Evolutionary conservation across 805 yeast genomes (phyloP).

Genomic region (Dipodascus geniculatus): DNA sequence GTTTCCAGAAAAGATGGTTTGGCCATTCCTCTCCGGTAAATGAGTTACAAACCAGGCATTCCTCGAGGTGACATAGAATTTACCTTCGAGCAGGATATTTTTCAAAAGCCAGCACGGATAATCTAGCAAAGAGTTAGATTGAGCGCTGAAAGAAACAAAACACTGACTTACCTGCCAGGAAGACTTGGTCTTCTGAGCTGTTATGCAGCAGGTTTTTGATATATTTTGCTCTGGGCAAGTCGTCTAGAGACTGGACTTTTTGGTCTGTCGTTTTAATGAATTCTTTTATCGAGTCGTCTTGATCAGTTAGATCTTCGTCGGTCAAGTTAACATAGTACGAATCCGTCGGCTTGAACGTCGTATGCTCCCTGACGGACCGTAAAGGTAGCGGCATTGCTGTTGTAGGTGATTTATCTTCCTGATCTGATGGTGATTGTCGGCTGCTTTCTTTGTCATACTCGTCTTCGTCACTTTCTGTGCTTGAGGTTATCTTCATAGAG

Average conservation of each 20-base stretch:
- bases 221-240: not conserved
- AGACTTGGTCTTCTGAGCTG: not conserved
- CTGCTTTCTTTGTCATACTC: not conserved
- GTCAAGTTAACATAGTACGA: not conserved
- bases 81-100: constrained; percentile 81
- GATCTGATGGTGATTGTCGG: not conserved
- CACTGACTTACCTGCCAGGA: not conserved
- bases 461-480: not conserved
- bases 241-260: not conserved
- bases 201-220: not conserved
- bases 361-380: no score
- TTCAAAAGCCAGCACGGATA: constrained; percentile 70
- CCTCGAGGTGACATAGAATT: constrained; percentile 57
- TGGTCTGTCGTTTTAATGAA: not conserved
- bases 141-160: not conserved
- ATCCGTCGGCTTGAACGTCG: not conserved
- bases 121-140: constrained; percentile 24
- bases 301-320: not conserved
- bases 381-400: not conserved
- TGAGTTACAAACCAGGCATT: constrained; percentile 67
- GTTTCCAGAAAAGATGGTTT: constrained; percentile 38
- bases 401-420: not conserved
- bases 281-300: not conserved
- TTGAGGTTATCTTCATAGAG: not conserved
- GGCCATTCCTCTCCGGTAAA: constrained; percentile 45